Evolutionary conservation across 2,329 filamentous ascomycete genomes (phyloP).

Genomic region (Colletotrichum abscissum): DNA sequence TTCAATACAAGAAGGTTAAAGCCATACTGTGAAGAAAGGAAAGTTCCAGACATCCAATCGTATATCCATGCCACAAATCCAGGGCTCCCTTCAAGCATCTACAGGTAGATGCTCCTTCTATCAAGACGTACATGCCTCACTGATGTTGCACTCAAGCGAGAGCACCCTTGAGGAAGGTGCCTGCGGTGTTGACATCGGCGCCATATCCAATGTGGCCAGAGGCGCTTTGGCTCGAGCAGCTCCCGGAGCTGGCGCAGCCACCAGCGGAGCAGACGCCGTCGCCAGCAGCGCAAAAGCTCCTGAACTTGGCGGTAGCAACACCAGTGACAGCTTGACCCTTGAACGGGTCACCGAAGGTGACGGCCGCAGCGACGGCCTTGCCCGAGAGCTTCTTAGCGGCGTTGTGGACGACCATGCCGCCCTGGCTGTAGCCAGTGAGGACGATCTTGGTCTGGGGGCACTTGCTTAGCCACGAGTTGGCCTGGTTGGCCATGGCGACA

Average conservation of each 20-base stretch:
- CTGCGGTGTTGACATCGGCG: conserved; percentile 20
- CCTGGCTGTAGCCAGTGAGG: conserved; percentile 60
- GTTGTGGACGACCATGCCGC: conserved; percentile 54
- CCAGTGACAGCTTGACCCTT: conserved; percentile 20
- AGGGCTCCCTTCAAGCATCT: neutral
- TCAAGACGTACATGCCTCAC: neutral
- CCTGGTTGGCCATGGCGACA: conserved; percentile 48
- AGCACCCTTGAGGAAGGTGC: conserved; percentile 19
- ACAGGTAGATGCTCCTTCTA: no score
- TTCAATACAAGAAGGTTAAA: conserved; percentile 7
- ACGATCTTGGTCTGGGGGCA: conserved; percentile 59
- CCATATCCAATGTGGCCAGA: conserved; percentile 24
- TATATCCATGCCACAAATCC: conserved; percentile 10
- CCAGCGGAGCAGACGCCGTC: conserved; percentile 19
- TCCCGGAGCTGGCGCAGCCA: conserved; percentile 25
- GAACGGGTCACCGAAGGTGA: conserved; percentile 36
- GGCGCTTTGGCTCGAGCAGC: conserved; percentile 17
- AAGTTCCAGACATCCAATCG: conserved; percentile 9
- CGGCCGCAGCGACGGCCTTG: conserved; percentile 14
- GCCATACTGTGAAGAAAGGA: conserved; percentile 7
- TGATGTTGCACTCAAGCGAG: neutral
- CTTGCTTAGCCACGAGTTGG: conserved; percentile 46
- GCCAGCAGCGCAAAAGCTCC: conserved; percentile 24
- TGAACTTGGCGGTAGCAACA: conserved; percentile 12
- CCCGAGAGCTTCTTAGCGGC: conserved; percentile 47